These are phyloP conservation scores for Trichodelitschia bisporula DNA, from an alignment of 495 filamentous ascomycete species.

Conservation along the genomic window DNA sequence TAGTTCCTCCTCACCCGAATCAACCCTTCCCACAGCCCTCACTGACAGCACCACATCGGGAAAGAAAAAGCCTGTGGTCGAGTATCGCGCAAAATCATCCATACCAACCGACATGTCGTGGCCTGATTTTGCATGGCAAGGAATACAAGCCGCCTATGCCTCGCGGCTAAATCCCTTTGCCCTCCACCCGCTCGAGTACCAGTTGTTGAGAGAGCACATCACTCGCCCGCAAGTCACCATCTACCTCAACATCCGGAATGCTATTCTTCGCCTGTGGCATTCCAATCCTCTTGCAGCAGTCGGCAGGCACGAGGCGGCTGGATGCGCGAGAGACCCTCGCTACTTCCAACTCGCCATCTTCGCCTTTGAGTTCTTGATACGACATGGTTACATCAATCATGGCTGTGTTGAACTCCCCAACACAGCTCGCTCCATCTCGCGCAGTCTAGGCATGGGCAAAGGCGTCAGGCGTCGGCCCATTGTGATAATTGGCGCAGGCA, in stretches of 20 bases:
- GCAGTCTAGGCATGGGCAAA: no score
- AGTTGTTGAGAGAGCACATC: conserved; percentile 52
- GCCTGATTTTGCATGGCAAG: conserved; percentile 64
- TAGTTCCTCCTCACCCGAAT: neutral
- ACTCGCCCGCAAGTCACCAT: conserved; percentile 75
- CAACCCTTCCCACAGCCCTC: neutral
- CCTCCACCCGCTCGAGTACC: conserved; percentile 67
- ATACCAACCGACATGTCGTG: conserved; percentile 52
- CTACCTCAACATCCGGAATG: conserved; percentile 95
- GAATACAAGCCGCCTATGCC: conserved; percentile 64
- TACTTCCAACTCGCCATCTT: conserved; percentile 78
- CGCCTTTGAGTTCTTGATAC: conserved; percentile 76
- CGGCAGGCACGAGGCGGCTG: conserved; percentile 66
- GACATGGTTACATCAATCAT: conserved; percentile 90
- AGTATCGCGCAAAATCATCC: conserved; percentile 24
- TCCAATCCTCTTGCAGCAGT: conserved; percentile 76
- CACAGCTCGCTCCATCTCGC: conserved; percentile 9
- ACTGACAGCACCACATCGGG: neutral
- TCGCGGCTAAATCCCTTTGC: conserved; percentile 78
- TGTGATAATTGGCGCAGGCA: conserved; percentile 80
- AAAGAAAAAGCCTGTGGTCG: neutral
- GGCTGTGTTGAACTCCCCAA: conserved; percentile 49
- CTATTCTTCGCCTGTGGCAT: conserved; percentile 76
- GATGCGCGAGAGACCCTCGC: conserved; percentile 73
- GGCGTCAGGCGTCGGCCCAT: no score